phyloP scores from a whole-genome alignment of 805 yeast genomes.

The Pichia phayaonensis region DNA sequence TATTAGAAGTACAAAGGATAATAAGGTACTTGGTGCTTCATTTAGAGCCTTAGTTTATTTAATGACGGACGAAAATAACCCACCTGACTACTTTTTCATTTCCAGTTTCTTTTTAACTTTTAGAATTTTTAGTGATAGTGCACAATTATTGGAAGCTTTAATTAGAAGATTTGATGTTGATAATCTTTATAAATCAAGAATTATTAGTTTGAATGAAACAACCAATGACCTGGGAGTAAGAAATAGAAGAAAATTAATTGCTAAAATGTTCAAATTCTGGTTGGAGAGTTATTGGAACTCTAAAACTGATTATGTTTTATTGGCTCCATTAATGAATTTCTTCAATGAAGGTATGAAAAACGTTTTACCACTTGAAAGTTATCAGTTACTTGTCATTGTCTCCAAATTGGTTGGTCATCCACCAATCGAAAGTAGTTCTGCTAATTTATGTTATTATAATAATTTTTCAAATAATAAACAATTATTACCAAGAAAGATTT shows the following conservation, averaged over 20 bases:
- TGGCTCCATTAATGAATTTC: constrained; percentile 69
- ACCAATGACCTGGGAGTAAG: constrained; percentile 39
- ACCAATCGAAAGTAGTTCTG: constrained; percentile 35
- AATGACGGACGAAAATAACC: constrained; percentile 55
- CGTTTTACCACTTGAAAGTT: constrained; percentile 57
- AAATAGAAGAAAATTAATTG: constrained; percentile 59
- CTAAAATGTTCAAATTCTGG: constrained; percentile 73
- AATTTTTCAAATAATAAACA: constrained; percentile 35
- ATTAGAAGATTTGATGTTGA: constrained; percentile 55
- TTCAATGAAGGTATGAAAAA: constrained; percentile 69
- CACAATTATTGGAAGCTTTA: constrained; percentile 60
- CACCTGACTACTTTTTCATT: constrained; percentile 59
- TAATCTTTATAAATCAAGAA: constrained; percentile 27
- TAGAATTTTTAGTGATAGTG: constrained; percentile 60
- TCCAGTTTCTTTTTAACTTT: constrained; percentile 74
- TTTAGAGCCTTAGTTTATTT: constrained; percentile 60
- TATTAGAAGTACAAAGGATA: constrained; percentile 38
- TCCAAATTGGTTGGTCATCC: constrained; percentile 52
- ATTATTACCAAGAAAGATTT: constrained; percentile 45
- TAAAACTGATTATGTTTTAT: constrained; percentile 46
- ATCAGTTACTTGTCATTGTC: constrained; percentile 52
- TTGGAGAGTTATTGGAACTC: constrained; percentile 84
- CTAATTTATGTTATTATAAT: constrained; percentile 26
- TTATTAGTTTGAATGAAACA: constrained; percentile 26
- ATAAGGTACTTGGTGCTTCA: constrained; percentile 58